Base-by-base conservation (phyloP, 371 early-diverging fungal genomes). In the Zychaea mexicana region DNA sequence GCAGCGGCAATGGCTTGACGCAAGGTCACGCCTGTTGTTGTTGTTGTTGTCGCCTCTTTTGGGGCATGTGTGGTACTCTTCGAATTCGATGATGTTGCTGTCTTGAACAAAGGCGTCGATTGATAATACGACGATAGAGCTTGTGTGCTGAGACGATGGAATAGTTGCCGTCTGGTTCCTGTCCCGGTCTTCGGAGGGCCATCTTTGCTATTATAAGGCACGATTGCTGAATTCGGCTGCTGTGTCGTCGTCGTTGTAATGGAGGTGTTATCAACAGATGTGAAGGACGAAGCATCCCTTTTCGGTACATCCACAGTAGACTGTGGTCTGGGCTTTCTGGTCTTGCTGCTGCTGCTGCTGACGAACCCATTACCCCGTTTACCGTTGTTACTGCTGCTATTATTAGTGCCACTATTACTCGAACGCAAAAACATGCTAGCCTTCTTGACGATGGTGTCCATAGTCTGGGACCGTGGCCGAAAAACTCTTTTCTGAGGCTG, bases 351-450 rank as follows among this genome's bases (percentile, higher is more conserved):
- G 10, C 13, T 49, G 10, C 3, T 49, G 3, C 49, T 13, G n/a
- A 3, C 0, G 15, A 13, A 17, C 13, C n/a, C 24, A 49, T 22
- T 24, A 49, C 24, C 13, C 22, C 24, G 19, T 7, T 49, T 49
- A 24, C 22, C 12, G 49, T 24, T 24, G 22, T 49, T 49, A 8
- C 4, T 49, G n/a, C 0, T 10, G 26, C 24, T 24, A 22, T n/a
- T 49, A 19, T 22, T 49, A 19, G 4, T 45, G 17, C 45, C n/a
- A n/a, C n/a, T 24, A 24, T n/a, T 49, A 49, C 13, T 49, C 24
- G 49, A 19, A 4, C 49, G 38, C 30, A 56, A 56, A 56, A 56
- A 56, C 56, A 56, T 56, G 30, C 56, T 56, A 8, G 56, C 56
- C 21, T 56, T 56, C 22, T 56, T 56, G 10, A 56, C 56, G 2